Percentiles rank a stretch among this genome's conserved stretches.
Evolutionary conservation across 208 protist species (phyloP).

Genomic region (Histomonas meleagridis): DNA sequence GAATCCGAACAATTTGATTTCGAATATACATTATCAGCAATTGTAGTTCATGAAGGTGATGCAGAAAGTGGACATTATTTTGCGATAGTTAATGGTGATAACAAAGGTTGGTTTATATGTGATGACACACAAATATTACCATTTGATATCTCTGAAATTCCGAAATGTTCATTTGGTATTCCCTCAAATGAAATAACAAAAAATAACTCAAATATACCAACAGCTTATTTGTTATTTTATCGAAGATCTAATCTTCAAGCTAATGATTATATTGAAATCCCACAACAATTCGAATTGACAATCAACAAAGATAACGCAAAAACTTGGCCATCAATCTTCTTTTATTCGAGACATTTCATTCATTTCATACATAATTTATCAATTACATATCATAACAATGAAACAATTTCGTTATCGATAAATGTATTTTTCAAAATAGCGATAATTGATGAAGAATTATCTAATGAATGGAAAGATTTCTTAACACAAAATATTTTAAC

Average conservation of each 20-base stretch:
- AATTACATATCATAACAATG: not conserved
- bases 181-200: not conserved
- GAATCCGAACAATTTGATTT: not conserved
- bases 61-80: not conserved
- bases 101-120: not conserved
- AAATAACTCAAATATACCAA: not conserved
- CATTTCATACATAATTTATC: not conserved
- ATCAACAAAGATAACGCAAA: not conserved
- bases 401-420: not conserved
- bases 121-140: not conserved
- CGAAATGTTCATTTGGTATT: not conserved
- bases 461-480: not conserved
- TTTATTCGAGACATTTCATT: not conserved
- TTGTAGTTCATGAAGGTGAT: not conserved
- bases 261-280: not conserved
- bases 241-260: not conserved
- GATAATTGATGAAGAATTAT: not conserved
- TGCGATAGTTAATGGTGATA: not conserved
- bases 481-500: not conserved
- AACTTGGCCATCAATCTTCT: slow-evolving; percentile 4
- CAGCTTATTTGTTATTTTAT: slow-evolving; percentile 11
- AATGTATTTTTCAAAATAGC: not conserved
- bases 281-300: not conserved
- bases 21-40: not conserved
- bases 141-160: not conserved